A percentile compares a stretch with the other conserved stretches of the same genome.
Conservation (phyloP, 192 early-diverging fungal species). For the Backusella sp. region DNA sequence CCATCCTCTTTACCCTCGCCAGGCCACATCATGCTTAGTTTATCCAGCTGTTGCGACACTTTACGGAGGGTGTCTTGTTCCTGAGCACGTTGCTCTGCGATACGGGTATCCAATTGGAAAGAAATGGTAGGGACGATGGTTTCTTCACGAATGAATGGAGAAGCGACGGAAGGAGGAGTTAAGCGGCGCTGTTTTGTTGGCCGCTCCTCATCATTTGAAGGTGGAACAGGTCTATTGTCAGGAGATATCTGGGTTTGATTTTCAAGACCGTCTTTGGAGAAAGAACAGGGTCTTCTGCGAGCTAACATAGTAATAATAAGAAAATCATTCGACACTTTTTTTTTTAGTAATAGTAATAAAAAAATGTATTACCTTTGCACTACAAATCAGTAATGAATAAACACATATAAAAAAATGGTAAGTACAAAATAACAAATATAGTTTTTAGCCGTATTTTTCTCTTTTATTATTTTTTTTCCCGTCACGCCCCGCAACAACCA, state of each 20-base stretch:
- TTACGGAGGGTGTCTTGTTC: background rate
- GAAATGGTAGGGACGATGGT: background rate
- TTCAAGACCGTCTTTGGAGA: conserved; percentile 27
- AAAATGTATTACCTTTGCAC: conserved; percentile 18
- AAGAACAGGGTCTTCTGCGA: conserved; percentile 31
- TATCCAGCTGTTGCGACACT: background rate
- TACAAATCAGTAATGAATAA: background rate
- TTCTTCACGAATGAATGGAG: background rate
- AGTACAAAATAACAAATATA: background rate
- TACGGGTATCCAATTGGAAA: background rate
- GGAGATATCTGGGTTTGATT: conserved; percentile 10
- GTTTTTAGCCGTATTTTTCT: background rate
- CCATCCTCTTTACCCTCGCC: conserved; percentile 9
- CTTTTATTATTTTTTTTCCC: background rate
- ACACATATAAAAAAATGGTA: background rate
- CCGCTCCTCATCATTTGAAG: background rate
- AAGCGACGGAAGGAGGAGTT: background rate
- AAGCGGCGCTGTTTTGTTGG: background rate
- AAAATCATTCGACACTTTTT: background rate
- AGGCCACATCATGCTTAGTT: conserved; percentile 11
- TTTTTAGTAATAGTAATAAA: background rate
- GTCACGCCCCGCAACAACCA: background rate
- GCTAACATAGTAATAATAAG: conserved; percentile 18
- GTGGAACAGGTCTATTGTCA: background rate
- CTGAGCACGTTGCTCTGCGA: background rate